These are phyloP conservation scores for Xylaria multiplex DNA, from an alignment of 2,329 filamentous ascomycete genomes.

Conservation along the genomic window DNA sequence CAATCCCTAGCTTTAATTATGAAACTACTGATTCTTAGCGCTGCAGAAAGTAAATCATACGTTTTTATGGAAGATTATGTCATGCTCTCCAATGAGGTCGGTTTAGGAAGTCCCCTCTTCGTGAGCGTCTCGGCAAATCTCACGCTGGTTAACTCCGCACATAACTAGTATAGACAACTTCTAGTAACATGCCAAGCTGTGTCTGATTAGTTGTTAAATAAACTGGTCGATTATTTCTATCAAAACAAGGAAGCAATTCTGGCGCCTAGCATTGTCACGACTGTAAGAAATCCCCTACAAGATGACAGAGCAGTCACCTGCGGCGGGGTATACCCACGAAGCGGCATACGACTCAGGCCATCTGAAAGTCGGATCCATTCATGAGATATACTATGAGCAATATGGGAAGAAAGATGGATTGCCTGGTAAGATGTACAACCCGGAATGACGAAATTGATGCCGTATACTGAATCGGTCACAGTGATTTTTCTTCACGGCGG, in stretches of 20 bases:
- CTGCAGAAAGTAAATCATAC: not conserved
- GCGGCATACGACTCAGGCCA: slow-evolving; percentile 30
- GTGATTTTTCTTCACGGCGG: slow-evolving; percentile 53
- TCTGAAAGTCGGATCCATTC: slow-evolving; percentile 31
- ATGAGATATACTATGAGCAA: slow-evolving; percentile 36
- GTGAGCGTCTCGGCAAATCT: not conserved
- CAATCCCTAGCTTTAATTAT: no score
- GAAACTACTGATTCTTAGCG: not conserved
- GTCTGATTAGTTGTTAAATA: not conserved
- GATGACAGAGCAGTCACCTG: slow-evolving; percentile 18
- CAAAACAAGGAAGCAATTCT: not conserved
- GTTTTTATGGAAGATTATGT: not conserved
- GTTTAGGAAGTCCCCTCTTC: slow-evolving; percentile 4
- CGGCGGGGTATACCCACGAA: slow-evolving; percentile 31
- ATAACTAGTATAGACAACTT: slow-evolving; percentile 5
- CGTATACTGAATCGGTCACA: slow-evolving; percentile 12
- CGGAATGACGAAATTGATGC: not conserved
- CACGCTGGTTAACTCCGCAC: slow-evolving; percentile 7
- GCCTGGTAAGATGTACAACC: slow-evolving; percentile 18
- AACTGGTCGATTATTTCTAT: not conserved
- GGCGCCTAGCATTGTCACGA: not conserved
- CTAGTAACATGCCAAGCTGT: not conserved
- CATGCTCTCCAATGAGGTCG: not conserved
- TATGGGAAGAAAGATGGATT: slow-evolving; percentile 36
- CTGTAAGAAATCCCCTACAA: not conserved